These are phyloP conservation scores for Termitomyces sp. DNA, from an alignment of 768 basidiomycete genomes.

Conservation along the genomic window DNA sequence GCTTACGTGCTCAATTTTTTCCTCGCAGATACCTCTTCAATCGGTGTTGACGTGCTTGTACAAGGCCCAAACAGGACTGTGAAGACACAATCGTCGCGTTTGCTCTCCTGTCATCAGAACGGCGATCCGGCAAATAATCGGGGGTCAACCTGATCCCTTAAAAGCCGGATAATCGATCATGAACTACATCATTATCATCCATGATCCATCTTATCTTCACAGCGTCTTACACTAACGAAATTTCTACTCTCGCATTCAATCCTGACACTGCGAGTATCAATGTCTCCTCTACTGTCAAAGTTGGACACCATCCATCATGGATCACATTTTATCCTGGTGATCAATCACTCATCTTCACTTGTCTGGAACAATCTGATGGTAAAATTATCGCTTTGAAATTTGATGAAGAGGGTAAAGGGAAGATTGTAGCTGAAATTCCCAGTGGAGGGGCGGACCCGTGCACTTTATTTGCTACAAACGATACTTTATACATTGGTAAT, in stretches of 20 bases:
- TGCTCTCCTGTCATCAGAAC: not conserved
- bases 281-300: slow-evolving; percentile 35
- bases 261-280: slow-evolving; percentile 38
- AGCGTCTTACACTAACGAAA: slow-evolving; percentile 58
- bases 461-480: slow-evolving; percentile 49
- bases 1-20: not conserved
- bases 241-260: slow-evolving; percentile 64
- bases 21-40: not conserved
- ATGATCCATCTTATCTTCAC: slow-evolving; percentile 49
- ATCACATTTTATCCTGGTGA: slow-evolving; percentile 56
- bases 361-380: slow-evolving; percentile 65
- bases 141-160: slow-evolving; percentile 10
- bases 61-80: not conserved
- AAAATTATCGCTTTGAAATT: slow-evolving; percentile 55
- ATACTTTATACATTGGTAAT: slow-evolving; percentile 64
- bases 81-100: not conserved
- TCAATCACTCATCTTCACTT: slow-evolving; percentile 55
- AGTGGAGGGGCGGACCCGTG: slow-evolving; percentile 64
- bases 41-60: not conserved
- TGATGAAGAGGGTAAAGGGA: slow-evolving; percentile 45
- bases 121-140: slow-evolving; percentile 12
- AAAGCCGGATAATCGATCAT: slow-evolving; percentile 11
- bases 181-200: slow-evolving; percentile 11
- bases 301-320: slow-evolving; percentile 75
- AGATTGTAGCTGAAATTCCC: slow-evolving; percentile 39